Evolutionary conservation across 352 stramenopile genomes (phyloP).

Genomic region (Pythium apleroticum): DNA sequence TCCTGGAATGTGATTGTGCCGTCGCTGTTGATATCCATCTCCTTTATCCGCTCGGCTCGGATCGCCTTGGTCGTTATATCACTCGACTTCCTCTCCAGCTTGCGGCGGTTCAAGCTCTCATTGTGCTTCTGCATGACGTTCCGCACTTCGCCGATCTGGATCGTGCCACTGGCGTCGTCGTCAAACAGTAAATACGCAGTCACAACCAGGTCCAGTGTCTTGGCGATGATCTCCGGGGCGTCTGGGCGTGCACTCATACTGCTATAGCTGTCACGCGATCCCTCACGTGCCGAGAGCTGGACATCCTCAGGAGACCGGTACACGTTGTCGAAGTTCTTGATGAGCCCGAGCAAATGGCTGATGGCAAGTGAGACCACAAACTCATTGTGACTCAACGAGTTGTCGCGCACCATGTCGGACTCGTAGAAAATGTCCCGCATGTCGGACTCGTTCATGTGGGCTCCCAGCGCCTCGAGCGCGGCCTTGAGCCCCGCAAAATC

Average conservation of each 20-base stretch:
- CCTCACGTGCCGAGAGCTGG: neutral
- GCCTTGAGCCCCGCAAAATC: constrained; percentile 69
- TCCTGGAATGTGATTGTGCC: constrained; percentile 90
- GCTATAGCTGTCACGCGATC: constrained; percentile 6
- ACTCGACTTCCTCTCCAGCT: constrained; percentile 55
- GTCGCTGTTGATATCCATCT: constrained; percentile 86
- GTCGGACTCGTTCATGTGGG: constrained; percentile 66
- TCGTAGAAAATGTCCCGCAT: constrained; percentile 85
- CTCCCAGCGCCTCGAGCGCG: constrained; percentile 52
- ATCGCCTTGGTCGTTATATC: constrained; percentile 61
- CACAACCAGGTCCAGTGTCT: constrained; percentile 81
- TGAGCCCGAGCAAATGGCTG: constrained; percentile 76
- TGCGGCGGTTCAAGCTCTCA: constrained; percentile 24
- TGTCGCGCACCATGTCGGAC: constrained; percentile 88
- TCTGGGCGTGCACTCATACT: constrained; percentile 17
- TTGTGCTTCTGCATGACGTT: constrained; percentile 62
- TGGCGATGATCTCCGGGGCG: constrained; percentile 53
- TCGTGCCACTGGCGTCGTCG: constrained; percentile 76
- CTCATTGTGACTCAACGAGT: constrained; percentile 82
- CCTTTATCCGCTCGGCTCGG: constrained; percentile 78
- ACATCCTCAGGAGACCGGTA: constrained; percentile 40
- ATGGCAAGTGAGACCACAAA: constrained; percentile 86
- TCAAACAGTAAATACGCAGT: constrained; percentile 87
- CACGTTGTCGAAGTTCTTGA: constrained; percentile 68
- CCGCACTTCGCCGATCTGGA: constrained; percentile 73